A percentile compares a stretch with the other conserved stretches of the same genome.
Conservation (phyloP, 1,284 basidiomycete species). For the Chondrostereum purpureum region DNA sequence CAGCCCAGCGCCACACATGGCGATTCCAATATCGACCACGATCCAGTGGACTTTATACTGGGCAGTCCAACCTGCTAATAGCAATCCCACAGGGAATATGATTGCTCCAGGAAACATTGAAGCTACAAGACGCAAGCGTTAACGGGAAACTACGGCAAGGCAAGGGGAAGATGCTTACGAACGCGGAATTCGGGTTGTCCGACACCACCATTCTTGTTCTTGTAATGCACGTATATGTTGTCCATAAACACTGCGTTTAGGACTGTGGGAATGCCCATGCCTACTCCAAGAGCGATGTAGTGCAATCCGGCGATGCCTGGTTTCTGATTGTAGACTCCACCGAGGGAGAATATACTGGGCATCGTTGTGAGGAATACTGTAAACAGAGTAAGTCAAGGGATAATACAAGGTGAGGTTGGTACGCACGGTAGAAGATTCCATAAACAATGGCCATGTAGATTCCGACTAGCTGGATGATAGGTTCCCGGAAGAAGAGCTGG, state of each 20-base stretch:
- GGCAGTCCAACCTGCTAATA: constrained; percentile 60
- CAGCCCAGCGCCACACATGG: constrained; percentile 45
- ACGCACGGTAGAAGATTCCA: constrained; percentile 21
- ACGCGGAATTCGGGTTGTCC: constrained; percentile 56
- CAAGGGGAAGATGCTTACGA: constrained; percentile 22
- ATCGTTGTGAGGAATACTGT: constrained; percentile 12
- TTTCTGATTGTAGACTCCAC: constrained; percentile 3
- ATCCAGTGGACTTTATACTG: constrained; percentile 51
- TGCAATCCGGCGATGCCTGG: constrained; percentile 38
- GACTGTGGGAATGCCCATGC: constrained; percentile 47
- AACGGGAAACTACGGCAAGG: too few species aligned
- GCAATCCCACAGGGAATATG: constrained; percentile 46
- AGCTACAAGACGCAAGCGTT: constrained; percentile 19
- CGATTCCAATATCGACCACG: constrained; percentile 52
- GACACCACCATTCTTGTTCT: constrained; percentile 41
- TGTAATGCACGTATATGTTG: constrained; percentile 43
- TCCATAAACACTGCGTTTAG: constrained; percentile 54
- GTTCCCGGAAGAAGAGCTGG: constrained; percentile 11
- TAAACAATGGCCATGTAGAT: constrained; percentile 15
- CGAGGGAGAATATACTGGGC: constrained; percentile 7
- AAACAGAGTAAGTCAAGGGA: neutral
- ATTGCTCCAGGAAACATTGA: constrained; percentile 57
- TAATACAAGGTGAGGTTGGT: neutral
- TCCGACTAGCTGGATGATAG: constrained; percentile 13
- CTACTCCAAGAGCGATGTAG: constrained; percentile 60